These are phyloP conservation scores for Trichosanthes cucumerina DNA, from an alignment of 306 rosid species.

Conservation along the genomic window DNA sequence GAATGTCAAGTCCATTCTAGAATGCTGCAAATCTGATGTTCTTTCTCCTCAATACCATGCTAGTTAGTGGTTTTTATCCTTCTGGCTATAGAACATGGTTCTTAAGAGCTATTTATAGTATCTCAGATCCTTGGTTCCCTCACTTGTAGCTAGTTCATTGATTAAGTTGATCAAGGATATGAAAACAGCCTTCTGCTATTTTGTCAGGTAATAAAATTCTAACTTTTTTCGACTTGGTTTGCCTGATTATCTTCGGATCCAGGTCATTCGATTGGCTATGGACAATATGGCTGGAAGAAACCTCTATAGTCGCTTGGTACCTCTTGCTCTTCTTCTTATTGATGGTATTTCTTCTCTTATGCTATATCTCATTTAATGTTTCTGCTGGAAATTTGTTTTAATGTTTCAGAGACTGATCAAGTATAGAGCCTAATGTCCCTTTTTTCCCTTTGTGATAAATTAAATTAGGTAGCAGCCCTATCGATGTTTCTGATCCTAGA, in stretches of 20 bases:
- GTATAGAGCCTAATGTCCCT: neutral
- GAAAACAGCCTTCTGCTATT: neutral
- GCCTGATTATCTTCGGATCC: conserved; percentile 7
- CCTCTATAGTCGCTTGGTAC: conserved; percentile 69
- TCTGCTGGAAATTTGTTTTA: neutral
- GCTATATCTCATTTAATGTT: neutral
- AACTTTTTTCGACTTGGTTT: neutral
- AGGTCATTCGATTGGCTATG: conserved; percentile 71
- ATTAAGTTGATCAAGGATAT: neutral
- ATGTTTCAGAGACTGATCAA: neutral
- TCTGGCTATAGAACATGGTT: neutral
- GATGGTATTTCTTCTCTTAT: conserved; percentile 47
- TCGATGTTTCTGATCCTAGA: conserved; percentile 62
- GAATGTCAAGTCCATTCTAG: neutral
- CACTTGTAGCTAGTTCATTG: neutral
- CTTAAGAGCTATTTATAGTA: neutral
- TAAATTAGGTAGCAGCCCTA: conserved; percentile 75
- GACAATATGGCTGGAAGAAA: conserved; percentile 70
- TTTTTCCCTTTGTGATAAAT: neutral
- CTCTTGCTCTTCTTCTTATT: conserved; percentile 82
- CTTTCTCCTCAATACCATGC: neutral
- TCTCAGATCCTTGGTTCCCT: neutral
- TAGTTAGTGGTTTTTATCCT: neutral
- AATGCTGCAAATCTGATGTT: neutral
- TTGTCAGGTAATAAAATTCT: neutral